Evolutionary conservation across 768 basidiomycete genomes (phyloP).

Genomic region (Boletus vinaceobasis): DNA sequence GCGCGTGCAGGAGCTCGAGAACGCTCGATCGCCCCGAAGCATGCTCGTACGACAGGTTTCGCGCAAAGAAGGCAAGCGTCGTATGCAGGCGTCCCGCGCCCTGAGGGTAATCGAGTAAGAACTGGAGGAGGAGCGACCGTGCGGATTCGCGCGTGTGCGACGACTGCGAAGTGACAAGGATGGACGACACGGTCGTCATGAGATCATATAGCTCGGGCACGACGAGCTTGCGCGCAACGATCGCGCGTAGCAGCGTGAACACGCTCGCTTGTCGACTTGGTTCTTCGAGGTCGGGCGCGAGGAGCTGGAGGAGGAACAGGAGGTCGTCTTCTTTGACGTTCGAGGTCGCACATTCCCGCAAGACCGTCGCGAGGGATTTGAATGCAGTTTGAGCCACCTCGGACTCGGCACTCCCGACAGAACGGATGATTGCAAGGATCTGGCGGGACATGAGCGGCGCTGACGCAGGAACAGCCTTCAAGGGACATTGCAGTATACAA

Average conservation of each 20-base stretch:
- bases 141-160: slow-evolving; percentile 88
- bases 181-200: slow-evolving; percentile 88
- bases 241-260: slow-evolving; percentile 86
- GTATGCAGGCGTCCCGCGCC: slow-evolving; percentile 85
- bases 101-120: slow-evolving; percentile 96
- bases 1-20: slow-evolving; percentile 84
- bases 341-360: slow-evolving; percentile 84
- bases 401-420: slow-evolving; percentile 82
- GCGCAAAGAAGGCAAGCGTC: slow-evolving; percentile 88
- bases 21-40: slow-evolving; percentile 93
- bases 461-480: slow-evolving; percentile 69
- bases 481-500: slow-evolving; percentile 77
- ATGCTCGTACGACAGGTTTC: slow-evolving; percentile 86
- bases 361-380: slow-evolving; percentile 77
- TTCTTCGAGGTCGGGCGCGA: slow-evolving; percentile 90
- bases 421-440: slow-evolving; percentile 77
- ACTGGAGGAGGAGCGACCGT: slow-evolving; percentile 84
- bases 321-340: slow-evolving; percentile 89
- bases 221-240: slow-evolving; percentile 87
- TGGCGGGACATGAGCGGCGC: slow-evolving; percentile 82
- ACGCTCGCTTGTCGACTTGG: slow-evolving; percentile 78
- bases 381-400: slow-evolving; percentile 87
- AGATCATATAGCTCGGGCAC: slow-evolving; percentile 96
- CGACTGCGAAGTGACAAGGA: slow-evolving; percentile 93
- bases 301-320: slow-evolving; percentile 77